Base-by-base conservation (phyloP, 805 yeast species). In the Ascoidea tarda region DNA sequence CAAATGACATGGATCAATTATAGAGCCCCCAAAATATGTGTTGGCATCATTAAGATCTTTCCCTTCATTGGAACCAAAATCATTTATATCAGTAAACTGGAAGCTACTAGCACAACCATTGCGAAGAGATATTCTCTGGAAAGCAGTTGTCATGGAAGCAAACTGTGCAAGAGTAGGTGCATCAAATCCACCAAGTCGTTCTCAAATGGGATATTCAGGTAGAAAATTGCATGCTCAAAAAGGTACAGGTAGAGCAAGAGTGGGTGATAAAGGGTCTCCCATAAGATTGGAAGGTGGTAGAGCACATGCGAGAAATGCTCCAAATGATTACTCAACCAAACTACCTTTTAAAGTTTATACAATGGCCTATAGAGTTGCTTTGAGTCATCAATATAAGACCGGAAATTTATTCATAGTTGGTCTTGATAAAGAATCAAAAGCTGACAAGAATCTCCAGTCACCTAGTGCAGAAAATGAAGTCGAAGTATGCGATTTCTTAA, bases 261-360 rank as follows among this genome's bases (percentile, higher is more conserved):
- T 80, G 52, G 99, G 99, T 72, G 97, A 90, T 69, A 89, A 86
- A 54, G 91, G 90, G 62, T 87, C 96, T 31, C 99, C 99, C 50
- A 84, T 82, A 48, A 82, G 96, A 70, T 81, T 79, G 62, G 87
- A 85, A 62, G 96, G 96, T 66, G 89, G 91, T 51, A 75, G 83
- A 60, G 97, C 98, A 0, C 79, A 84, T 61, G 96, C 93, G 14
- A 82, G 93, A 64, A 79, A 77, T 52, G 96, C 96, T 3, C 96
- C 96, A 50, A 88, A 85, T 62, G 96, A 91, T 66, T 81, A 83
- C 76, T 76, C 89, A 33, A 84, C 96, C 2, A 79, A 75, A 8
- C 73, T 93, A 59, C 95, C 95, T 28, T 63, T 64, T 44, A 82
- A 87, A 64, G 75, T 84, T 10, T 93, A 91, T 67, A 71, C 80